A percentile compares a stretch with the other conserved stretches of the same genome.
These are phyloP conservation scores for Leptodontidium sp. DNA, from an alignment of 2,329 filamentous ascomycete species.

Conservation along the genomic window DNA sequence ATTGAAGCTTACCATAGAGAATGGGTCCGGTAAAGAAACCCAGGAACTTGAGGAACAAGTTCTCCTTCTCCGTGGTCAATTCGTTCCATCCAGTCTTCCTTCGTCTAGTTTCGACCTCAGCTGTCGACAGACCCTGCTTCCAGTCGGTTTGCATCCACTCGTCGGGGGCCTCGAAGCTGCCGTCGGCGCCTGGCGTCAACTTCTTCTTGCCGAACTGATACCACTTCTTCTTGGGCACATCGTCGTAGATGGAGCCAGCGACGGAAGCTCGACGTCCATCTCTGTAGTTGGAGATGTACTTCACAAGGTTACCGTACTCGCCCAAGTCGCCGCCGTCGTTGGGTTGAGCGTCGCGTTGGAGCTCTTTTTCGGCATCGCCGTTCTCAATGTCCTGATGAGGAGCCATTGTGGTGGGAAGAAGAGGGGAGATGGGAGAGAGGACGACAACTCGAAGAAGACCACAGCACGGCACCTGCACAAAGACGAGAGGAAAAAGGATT, in stretches of 20 bases:
- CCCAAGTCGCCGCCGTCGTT: constrained; percentile 51
- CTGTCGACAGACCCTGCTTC: constrained; percentile 64
- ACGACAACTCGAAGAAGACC: constrained; percentile 16
- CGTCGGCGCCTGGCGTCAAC: constrained; percentile 45
- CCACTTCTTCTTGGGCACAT: constrained; percentile 55
- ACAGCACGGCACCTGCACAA: constrained; percentile 19
- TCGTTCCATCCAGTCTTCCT: constrained; percentile 77
- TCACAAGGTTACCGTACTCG: constrained; percentile 71
- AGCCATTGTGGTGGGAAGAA: constrained; percentile 35
- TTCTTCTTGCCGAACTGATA: constrained; percentile 64
- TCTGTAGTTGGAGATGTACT: constrained; percentile 73
- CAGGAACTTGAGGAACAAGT: constrained; percentile 77
- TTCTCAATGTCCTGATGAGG: constrained; percentile 38
- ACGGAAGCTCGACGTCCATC: constrained; percentile 61
- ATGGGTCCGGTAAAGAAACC: constrained; percentile 80
- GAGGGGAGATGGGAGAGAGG: constrained; percentile 7
- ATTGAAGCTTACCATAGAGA: constrained; percentile 69
- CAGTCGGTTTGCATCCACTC: constrained; percentile 76
- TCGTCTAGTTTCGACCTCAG: constrained; percentile 69
- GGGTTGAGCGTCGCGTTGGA: constrained; percentile 15
- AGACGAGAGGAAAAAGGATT: constrained; percentile 24
- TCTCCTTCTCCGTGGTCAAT: constrained; percentile 76
- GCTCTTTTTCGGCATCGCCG: constrained; percentile 39
- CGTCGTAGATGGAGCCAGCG: constrained; percentile 52
- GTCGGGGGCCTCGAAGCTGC: constrained; percentile 57